Evolutionary conservation across 805 yeast genomes (phyloP), one percentile per base, ranked within the genome.

Genomic region (Priceomyces haplophilus): DNA sequence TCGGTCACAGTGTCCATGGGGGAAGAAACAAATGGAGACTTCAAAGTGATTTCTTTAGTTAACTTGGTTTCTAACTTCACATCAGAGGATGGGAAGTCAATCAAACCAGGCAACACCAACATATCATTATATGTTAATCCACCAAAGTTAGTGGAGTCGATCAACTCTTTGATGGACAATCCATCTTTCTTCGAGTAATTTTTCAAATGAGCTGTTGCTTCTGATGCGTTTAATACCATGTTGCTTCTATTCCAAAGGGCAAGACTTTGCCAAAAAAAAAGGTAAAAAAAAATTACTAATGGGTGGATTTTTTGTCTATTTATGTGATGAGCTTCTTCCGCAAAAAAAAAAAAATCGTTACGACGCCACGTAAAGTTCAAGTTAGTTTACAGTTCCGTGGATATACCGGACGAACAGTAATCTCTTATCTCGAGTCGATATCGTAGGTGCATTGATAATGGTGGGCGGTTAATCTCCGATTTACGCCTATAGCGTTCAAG

Each of bases 1-100:
- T 93, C 99, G 45, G 99, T 93, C 53, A 93, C 99, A 38, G 99
- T 93, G 73, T 93, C 99, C 99, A 93, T 93, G 56, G 99, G 99
- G 59, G 98, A 88, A 16, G 98, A 91, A 47, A 93, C 91, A 54
- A 93, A 88, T 45, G 99, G 99, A 37, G 96, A 75, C 75, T 85
- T 89, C 69, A 93, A 76, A 43, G 93, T 69, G 75, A 93, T 93
- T 61, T 84, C 85, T 75, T 85, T 90, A 62, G 99, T 91, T 68
- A 93, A 76, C 67, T 79, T 85, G 51, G 96, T 78, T 55, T 90
- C 96, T 64, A 91, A 76, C 38, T 73, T 69, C 47, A 93, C 97
- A 17, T 55, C 71, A 41, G 83, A 75, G 23, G 97, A 80, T 49
- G 97, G 87, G 75, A 90, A 90, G 58, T 81, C 77, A 61, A 91